phyloP scores from a whole-genome alignment of 108 stramenopile genomes.

The Fragilaria crotonensis region DNA sequence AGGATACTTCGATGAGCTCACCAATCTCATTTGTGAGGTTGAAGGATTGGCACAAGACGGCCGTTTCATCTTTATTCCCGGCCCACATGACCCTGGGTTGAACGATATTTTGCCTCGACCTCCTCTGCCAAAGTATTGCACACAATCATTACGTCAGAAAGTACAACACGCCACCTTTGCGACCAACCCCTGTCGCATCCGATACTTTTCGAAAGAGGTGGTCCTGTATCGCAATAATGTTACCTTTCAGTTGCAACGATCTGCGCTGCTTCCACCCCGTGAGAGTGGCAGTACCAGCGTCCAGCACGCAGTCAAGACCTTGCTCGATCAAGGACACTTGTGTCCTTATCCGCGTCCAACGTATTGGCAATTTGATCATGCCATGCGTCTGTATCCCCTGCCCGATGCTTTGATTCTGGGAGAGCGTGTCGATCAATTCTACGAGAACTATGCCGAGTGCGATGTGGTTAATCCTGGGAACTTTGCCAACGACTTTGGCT shows the following conservation, averaged over 20 bases:
- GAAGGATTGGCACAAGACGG: constrained; percentile 49
- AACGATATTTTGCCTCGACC: constrained; percentile 56
- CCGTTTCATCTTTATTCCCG: constrained; percentile 87
- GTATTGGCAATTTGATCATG: constrained; percentile 90
- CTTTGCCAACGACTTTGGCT: constrained; percentile 40
- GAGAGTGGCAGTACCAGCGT: constrained; percentile 5
- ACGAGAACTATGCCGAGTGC: constrained; percentile 45
- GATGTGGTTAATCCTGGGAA: constrained; percentile 48
- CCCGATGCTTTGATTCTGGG: constrained; percentile 81
- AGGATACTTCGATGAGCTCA: constrained; percentile 57
- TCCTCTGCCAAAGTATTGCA: constrained; percentile 53
- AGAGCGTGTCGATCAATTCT: constrained; percentile 37
- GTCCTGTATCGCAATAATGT: constrained; percentile 89
- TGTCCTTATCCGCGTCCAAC: constrained; percentile 80
- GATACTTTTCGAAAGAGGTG: constrained; percentile 81
- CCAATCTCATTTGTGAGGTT: constrained; percentile 46
- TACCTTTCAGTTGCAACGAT: constrained; percentile 66
- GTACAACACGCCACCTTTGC: constrained; percentile 32
- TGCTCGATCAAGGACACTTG: constrained; percentile 88
- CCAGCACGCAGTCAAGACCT: constrained; percentile 70
- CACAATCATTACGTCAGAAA: constrained; percentile 27
- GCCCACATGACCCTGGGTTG: constrained; percentile 75
- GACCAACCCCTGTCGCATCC: constrained; percentile 84
- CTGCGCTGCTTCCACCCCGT: constrained; percentile 50
- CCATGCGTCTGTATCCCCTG: constrained; percentile 84